Evolutionary conservation across 2,329 filamentous ascomycete genomes (phyloP), one percentile per base, ranked within the genome.

Genomic region (Pseudopithomyces maydicus): DNA sequence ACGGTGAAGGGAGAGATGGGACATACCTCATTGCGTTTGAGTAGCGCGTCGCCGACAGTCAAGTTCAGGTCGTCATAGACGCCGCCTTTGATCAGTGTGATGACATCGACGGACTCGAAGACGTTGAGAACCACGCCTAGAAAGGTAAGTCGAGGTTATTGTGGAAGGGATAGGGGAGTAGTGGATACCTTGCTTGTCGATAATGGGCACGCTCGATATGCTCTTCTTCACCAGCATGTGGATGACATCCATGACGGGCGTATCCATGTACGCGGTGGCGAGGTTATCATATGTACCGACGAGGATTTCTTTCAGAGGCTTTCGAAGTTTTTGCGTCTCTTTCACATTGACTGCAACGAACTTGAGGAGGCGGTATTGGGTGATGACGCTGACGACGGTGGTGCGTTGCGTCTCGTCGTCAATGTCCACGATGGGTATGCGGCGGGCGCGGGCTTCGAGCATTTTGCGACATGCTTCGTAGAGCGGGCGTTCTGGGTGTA

Each of bases 331-430:
- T 67, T 96, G 89, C 4, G 94, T 97, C 73, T 96, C 90, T 67
- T 89, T 88, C 39, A 91, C 88, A 77, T 99, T 99, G 77, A 99
- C 94, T 11, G 95, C 93, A 60, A 99, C 96, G 75, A 99, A 99
- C 75, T 99, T 99, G 63, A 99, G 85, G 67, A 99, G 98, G 56
- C 96, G 90, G 78, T 99, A 99, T 77, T 99, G 95, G 0, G 95
- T 99, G 57, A 99, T 90, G 59, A 99, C 95, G 68, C 92, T 97
- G 59, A 99, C 91, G 17, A 99, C 92, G 79, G 94, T 95, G 71
- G 95, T 88, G 61, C 92, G 86, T 55, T 90, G 88, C 2, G 95
- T 99, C 78, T 99, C 95, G 72, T 96, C 93, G 72, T 99, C 95
- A 62, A 91, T 85, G 67, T 97, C 95, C 57, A 99, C 90, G 6